Base-by-base conservation (phyloP, 805 yeast genomes). In the Candida verbasci region DNA sequence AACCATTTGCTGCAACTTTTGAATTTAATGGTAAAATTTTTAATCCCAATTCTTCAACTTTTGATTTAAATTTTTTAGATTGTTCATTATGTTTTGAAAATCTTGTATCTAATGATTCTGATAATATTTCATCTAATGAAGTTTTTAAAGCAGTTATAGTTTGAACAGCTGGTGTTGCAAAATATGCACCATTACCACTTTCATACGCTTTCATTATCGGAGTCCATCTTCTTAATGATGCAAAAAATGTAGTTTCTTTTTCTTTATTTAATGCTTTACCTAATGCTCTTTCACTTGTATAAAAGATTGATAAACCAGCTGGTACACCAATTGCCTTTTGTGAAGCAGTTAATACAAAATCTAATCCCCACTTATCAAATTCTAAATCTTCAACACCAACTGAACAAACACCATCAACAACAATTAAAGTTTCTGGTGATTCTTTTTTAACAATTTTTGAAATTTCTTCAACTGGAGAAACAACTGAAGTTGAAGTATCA, bases 131-230 rank as follows among this genome's bases (percentile, higher is more conserved):
- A 39, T 72, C 74, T 46, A 89, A 72, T 4, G 96, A 80, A 3
- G 74, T 83, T 56, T 78, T 78, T 50, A 87, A 72, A 11, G 96
- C 89, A 53, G 84, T 84, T 42, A 91, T 68, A 43, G 84, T 73
- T 65, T 87, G 96, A 31, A 86, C 82, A 0, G 97, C 84, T n/a
- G 96, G 97, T 6, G 97, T 91, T n/a, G 96, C 96, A 56, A 87
- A 91, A 68, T 89, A 93, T 7, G 89, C 85, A 12, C 75, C 78
- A 45, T 73, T 70, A 32, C 89, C 89, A 33, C 75, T 58, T 68
- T 89, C 97, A 65, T 86, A 87, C 29, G 87, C 85, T 55, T 74
- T 65, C 88, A 89, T 80, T 55, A 89, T 74, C 27, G 97, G 96
- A 32, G 80, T 60, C 97, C 97, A 89, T 65, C 78, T 79, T 55